Conservation (phyloP, 805 yeast genomes). For the baker's yeast (Saccharomyces cerevisiae) region DNA sequence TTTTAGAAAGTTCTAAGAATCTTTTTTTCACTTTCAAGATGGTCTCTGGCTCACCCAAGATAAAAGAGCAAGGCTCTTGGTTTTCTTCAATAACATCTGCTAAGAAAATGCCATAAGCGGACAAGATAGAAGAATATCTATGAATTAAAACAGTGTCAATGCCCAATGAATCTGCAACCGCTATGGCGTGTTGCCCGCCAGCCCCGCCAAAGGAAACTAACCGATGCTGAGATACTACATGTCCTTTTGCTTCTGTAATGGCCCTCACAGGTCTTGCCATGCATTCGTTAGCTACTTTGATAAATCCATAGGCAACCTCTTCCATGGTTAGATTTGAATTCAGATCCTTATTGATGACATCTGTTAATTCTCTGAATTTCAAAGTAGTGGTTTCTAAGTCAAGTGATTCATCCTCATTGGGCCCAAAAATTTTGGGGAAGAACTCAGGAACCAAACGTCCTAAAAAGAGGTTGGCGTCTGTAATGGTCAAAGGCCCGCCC, state of each 20-base stretch:
- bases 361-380: slow-evolving; percentile 49
- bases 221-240: slow-evolving; percentile 53
- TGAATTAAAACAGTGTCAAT: slow-evolving; percentile 64
- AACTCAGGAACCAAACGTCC: slow-evolving; percentile 67
- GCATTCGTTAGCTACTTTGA: slow-evolving; percentile 75
- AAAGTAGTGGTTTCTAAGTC: slow-evolving; percentile 44
- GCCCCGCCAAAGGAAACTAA: slow-evolving; percentile 88
- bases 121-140: slow-evolving; percentile 71
- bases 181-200: slow-evolving; percentile 84
- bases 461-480: slow-evolving; percentile 71
- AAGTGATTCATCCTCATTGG: slow-evolving; percentile 62
- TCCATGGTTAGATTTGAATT: slow-evolving; percentile 41
- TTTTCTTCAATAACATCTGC: slow-evolving; percentile 78
- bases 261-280: slow-evolving; percentile 89
- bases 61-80: slow-evolving; percentile 61
- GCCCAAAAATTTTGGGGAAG: slow-evolving; percentile 80
- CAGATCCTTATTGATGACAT: slow-evolving; percentile 43
- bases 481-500: slow-evolving; percentile 75
- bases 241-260: slow-evolving; percentile 79
- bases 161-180: slow-evolving; percentile 65
- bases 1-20: slow-evolving; percentile 36
- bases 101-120: slow-evolving; percentile 82
- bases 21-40: slow-evolving; percentile 34
- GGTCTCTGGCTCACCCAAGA: slow-evolving; percentile 30
- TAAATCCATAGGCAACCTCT: slow-evolving; percentile 72